Evolutionary conservation across 2,329 filamentous ascomycete genomes (phyloP).

Genomic region (Fusarium mangiferae): DNA sequence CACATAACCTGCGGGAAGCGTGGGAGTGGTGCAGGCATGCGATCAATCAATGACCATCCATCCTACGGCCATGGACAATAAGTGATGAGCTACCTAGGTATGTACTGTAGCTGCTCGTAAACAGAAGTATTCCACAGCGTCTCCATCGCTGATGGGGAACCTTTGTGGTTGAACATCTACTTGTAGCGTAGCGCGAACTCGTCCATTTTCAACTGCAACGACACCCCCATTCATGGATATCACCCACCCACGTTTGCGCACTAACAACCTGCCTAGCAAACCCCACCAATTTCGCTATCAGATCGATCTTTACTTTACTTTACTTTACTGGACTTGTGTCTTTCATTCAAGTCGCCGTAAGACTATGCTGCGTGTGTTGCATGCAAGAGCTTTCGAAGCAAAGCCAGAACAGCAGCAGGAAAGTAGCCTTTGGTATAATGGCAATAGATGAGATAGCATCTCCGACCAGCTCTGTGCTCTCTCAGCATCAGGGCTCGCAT

Average conservation of each 20-base stretch:
- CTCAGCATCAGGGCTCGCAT: neutral
- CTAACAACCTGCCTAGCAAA: neutral
- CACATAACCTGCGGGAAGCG: neutral
- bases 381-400: neutral
- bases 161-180: slow-evolving; percentile 21
- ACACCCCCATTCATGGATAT: slow-evolving; percentile 3
- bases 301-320: slow-evolving; percentile 1
- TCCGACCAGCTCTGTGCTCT: neutral
- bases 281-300: slow-evolving; percentile 21
- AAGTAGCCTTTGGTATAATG: neutral
- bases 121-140: slow-evolving; percentile 4
- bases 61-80: neutral
- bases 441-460: neutral
- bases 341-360: neutral
- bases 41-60: neutral
- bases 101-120: neutral
- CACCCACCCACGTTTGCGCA: slow-evolving; percentile 4
- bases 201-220: slow-evolving; percentile 15
- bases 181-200: slow-evolving; percentile 19
- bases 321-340: neutral
- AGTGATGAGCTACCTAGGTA: neutral
- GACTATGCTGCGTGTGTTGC: neutral
- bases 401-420: neutral
- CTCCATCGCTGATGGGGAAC: slow-evolving; percentile 8
- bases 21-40: slow-evolving; percentile 1